phyloP scores from a whole-genome alignment of 306 rosid species.

The Dryas octopetala region DNA sequence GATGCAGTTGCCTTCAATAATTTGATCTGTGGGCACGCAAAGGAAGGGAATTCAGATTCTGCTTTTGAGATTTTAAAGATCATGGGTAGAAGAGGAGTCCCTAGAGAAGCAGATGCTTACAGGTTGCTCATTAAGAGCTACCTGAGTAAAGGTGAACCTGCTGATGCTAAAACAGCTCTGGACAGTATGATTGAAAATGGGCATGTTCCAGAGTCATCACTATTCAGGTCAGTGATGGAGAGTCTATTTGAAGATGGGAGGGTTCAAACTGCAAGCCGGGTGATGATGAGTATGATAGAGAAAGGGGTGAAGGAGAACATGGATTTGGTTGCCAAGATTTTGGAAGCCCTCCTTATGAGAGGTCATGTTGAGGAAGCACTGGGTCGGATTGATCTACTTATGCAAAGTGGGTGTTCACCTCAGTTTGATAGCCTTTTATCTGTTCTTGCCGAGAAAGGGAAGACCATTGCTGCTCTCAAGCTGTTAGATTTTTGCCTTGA shows the following conservation, averaged over 20 bases:
- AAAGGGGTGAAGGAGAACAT: conserved; percentile 78
- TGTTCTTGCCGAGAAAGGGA: conserved; percentile 72
- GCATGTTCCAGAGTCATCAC: conserved; percentile 60
- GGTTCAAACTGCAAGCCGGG: conserved; percentile 93
- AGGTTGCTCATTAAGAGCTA: conserved; percentile 72
- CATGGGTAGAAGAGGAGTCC: conserved; percentile 79
- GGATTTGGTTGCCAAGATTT: conserved; percentile 76
- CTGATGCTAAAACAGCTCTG: conserved; percentile 81
- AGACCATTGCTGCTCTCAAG: conserved; percentile 87
- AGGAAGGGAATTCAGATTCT: conserved; percentile 84
- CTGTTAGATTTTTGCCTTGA: conserved; percentile 80
- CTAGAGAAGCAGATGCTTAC: conserved; percentile 69
- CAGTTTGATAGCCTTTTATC: conserved; percentile 61
- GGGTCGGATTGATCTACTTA: conserved; percentile 73
- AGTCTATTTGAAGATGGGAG: conserved; percentile 82
- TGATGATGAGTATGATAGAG: conserved; percentile 87
- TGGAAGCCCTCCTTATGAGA: conserved; percentile 83
- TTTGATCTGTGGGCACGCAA: conserved; percentile 76
- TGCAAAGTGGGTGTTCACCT: conserved; percentile 54
- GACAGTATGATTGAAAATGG: conserved; percentile 88
- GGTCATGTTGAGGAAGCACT: conserved; percentile 93
- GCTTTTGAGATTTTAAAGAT: conserved; percentile 79
- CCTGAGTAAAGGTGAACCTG: conserved; percentile 83
- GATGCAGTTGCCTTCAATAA: conserved; percentile 75
- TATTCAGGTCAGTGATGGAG: conserved; percentile 70